Conservation (phyloP, 768 basidiomycete species). For the Mycena kentingensis region DNA sequence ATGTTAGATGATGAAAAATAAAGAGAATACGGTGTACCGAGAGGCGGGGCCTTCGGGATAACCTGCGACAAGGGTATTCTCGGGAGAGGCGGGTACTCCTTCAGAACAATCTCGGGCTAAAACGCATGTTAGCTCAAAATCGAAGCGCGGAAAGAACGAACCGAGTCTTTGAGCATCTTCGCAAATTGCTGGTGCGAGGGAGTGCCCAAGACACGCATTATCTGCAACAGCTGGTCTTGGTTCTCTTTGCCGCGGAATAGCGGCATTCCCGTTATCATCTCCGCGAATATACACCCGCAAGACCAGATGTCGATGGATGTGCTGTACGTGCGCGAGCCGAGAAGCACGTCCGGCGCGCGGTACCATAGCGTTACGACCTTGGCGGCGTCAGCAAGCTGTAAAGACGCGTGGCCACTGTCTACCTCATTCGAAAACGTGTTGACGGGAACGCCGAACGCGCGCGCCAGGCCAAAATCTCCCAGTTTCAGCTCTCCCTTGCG, state of each 20-base stretch:
- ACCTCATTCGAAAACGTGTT: conserved; percentile 99
- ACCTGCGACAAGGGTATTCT: conserved; percentile 82
- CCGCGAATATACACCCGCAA: conserved; percentile 98
- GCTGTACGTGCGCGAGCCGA: conserved; percentile 96
- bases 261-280: conserved; percentile 98
- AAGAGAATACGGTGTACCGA: conserved; percentile 46
- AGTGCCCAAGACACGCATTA: conserved; percentile 96
- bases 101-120: conserved; percentile 81
- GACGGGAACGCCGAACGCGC: conserved; percentile 98
- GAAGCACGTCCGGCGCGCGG: conserved; percentile 94
- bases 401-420: not conserved
- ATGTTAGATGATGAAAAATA: conserved; percentile 4
- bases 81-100: conserved; percentile 83
- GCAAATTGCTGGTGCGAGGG: conserved; percentile 86
- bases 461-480: conserved; percentile 95
- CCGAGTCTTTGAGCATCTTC: conserved; percentile 89
- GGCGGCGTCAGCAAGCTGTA: conserved; percentile 5
- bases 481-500: conserved; percentile 95
- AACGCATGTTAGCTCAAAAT: not conserved
- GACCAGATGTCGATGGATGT: conserved; percentile 99
- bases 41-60: conserved; percentile 83
- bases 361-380: conserved; percentile 99
- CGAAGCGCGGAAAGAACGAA: conserved; percentile 45
- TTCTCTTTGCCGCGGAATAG: conserved; percentile 97
- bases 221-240: conserved; percentile 93